Evolutionary conservation across 2,329 filamentous ascomycete genomes (phyloP).

Genomic region (Colletotrichum neosansevieriae): DNA sequence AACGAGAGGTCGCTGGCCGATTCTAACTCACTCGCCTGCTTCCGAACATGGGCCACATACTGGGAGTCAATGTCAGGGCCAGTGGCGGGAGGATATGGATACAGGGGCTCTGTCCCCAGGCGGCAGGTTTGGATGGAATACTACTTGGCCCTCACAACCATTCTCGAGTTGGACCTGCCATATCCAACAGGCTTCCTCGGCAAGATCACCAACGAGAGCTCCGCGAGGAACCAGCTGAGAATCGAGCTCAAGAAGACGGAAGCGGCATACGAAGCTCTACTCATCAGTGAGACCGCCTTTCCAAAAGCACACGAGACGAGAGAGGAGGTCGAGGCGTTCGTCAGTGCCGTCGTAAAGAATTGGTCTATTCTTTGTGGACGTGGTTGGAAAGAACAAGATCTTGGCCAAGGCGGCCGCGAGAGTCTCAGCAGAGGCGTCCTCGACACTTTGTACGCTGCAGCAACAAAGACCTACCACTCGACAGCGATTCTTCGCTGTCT

Average conservation of each 20-base stretch:
- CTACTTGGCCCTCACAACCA: constrained; percentile 81
- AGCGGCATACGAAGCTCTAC: constrained; percentile 79
- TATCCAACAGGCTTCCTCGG: constrained; percentile 65
- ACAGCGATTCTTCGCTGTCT: constrained; percentile 87
- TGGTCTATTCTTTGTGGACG: constrained; percentile 86
- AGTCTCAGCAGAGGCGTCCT: constrained; percentile 81
- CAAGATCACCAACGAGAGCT: constrained; percentile 58
- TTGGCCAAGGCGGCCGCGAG: constrained; percentile 84
- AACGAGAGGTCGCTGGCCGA: constrained; percentile 64
- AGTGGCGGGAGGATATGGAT: constrained; percentile 67
- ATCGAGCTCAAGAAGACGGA: constrained; percentile 85
- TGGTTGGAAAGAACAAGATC: constrained; percentile 82
- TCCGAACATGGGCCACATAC: constrained; percentile 77
- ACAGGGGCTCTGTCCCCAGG: constrained; percentile 70
- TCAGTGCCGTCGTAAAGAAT: constrained; percentile 82
- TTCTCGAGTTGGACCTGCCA: constrained; percentile 75
- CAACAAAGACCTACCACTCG: constrained; percentile 95
- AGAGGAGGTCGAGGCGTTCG: constrained; percentile 84
- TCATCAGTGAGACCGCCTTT: constrained; percentile 85
- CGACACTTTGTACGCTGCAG: constrained; percentile 89
- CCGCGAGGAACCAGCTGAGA: constrained; percentile 73
- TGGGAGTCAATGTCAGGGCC: constrained; percentile 67
- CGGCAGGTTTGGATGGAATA: constrained; percentile 87
- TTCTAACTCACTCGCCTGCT: constrained; percentile 65
- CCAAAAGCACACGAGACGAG: constrained; percentile 86